Conservation (phyloP, 306 rosid species). For the Argentina anserina region DNA sequence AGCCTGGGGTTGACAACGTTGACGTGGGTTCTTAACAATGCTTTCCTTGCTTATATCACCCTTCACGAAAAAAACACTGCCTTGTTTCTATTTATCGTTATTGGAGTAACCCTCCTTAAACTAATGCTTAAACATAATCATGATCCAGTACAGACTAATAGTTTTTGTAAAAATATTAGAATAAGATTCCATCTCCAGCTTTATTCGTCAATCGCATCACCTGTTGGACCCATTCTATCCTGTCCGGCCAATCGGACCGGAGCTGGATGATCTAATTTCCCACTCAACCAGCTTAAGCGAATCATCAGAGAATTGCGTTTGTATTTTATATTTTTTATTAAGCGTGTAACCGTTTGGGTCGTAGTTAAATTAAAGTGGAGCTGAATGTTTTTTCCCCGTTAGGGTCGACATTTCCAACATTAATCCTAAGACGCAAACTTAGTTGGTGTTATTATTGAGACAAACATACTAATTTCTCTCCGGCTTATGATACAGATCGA, state of each 20-base stretch:
- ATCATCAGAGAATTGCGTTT: background rate
- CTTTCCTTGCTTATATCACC: slow-evolving; percentile 26
- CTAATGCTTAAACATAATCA: background rate
- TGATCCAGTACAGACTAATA: background rate
- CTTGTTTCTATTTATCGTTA: slow-evolving; percentile 12
- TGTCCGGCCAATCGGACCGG: slow-evolving; percentile 1
- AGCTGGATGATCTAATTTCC: slow-evolving; percentile 19
- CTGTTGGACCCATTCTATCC: background rate
- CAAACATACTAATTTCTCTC: background rate
- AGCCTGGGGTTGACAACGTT: background rate
- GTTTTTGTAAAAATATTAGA: background rate
- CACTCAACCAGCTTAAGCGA: background rate
- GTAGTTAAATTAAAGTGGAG: background rate
- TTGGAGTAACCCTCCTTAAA: background rate
- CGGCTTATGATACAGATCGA: background rate
- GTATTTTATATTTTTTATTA: background rate
- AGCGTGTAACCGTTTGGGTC: background rate
- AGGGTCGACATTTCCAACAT: background rate
- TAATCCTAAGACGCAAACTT: background rate
- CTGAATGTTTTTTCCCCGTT: background rate
- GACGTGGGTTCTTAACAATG: slow-evolving; percentile 25
- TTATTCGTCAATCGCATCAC: slow-evolving; percentile 26
- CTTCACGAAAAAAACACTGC: slow-evolving; percentile 5
- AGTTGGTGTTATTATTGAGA: background rate
- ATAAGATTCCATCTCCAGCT: background rate